Evolutionary conservation across 345 rosid species (phyloP), one percentile per base, ranked within the genome.

Genomic region (Lagerstroemia speciosa): DNA sequence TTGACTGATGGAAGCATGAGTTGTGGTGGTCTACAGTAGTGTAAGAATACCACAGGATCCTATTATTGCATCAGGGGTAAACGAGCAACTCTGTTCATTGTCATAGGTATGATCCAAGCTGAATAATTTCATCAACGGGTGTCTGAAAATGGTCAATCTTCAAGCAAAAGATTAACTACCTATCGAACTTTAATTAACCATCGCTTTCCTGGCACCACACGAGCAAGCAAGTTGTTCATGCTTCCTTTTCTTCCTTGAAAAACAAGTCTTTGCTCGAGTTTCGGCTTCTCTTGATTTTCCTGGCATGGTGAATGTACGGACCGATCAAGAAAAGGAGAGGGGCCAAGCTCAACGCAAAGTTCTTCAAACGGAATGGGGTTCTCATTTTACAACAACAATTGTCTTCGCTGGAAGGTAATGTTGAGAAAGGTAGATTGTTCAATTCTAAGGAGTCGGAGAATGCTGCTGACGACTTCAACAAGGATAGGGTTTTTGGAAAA

Each of bases 351-450:
- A 68, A 68, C 37, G 46, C 57, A 31, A 68, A 53, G 71, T 68
- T 46, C 63, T 68, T 68, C 33, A 68, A 64, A 34, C 68, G 31
- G 45, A 71, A 71, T 36, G 68, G 68, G 71, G 71, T 36, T 64
- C 55, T 53, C n/a, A 46, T 68, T 17, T 53, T 68, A 33, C 46
- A 57, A 50, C 71, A 68, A 17, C 71, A 68, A 34, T 15, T 68
- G 1, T 22, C n/a, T 68, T 68, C 71, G 22, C 64, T 62, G 0
- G 70, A 33, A 45, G 37, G 70, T 17, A 68, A 34, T 34, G 71
- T 52, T 15, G 71, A 68, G 45, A 68, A 68, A 36, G 37, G 64
- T 30, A 68, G 30, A 31, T n/a, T 70, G 31, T 70, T 70, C 67
- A 30, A n/a, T 19, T 45, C 30, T 10, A 70, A 70, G 67, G 60